Evolutionary conservation across 345 rosid species (phyloP).

Genomic region (Eucalyptus curtisii): DNA sequence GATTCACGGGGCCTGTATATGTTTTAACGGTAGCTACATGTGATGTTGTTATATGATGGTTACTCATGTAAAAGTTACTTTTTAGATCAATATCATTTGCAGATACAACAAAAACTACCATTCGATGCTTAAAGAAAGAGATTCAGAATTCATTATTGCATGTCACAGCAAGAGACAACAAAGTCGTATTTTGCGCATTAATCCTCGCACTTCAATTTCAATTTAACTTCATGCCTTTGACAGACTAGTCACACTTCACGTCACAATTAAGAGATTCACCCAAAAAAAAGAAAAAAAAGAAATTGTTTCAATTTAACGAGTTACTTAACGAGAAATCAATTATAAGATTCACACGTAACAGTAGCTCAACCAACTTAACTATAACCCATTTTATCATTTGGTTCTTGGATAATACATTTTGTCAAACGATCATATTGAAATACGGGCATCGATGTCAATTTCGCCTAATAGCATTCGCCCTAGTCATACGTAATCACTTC

Average conservation of each 20-base stretch:
- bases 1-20: not conserved
- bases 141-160: rapidly evolving
- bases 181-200: not conserved
- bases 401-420: not conserved
- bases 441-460: not conserved
- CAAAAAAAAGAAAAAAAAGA: too few species aligned
- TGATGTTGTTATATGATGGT: not conserved
- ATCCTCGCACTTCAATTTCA: not conserved
- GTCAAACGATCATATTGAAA: not conserved
- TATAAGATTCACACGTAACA: not conserved
- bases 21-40: not conserved
- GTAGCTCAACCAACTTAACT: not conserved
- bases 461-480: not conserved
- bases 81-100: not conserved
- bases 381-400: not conserved
- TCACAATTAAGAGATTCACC: not conserved
- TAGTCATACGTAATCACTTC: not conserved
- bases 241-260: rapidly evolving
- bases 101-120: not conserved
- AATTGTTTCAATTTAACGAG: not conserved
- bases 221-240: not conserved
- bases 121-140: not conserved
- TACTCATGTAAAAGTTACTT: not conserved
- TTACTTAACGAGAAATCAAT: not conserved
- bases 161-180: rapidly evolving